phyloP scores from a whole-genome alignment of 768 basidiomycete species.

The Austroboletus eburneus region DNA sequence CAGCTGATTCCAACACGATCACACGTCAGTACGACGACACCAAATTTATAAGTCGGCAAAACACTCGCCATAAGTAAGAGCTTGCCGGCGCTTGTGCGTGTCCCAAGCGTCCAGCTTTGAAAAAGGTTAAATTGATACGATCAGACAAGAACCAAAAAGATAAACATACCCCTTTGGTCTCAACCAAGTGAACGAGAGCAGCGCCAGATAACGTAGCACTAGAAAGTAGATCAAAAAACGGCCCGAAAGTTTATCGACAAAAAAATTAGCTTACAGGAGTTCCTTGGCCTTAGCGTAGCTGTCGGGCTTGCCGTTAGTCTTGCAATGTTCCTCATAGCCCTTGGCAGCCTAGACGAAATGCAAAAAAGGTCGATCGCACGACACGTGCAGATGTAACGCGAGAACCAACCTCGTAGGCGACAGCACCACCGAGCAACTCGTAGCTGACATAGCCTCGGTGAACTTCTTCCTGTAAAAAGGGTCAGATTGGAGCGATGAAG shows the following conservation, averaged over 20 bases:
- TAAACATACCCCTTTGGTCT: constrained; percentile 20
- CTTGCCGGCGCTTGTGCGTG: not conserved
- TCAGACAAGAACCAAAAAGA: not conserved
- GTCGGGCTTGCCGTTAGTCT: constrained; percentile 15
- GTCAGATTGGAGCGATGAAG: not conserved
- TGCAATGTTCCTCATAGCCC: constrained; percentile 14
- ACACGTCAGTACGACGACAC: not conserved
- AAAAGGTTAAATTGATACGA: not conserved
- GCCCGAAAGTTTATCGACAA: too few species aligned
- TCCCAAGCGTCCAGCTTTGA: constrained; percentile 7
- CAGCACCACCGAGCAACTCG: constrained; percentile 16
- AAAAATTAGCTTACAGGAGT: too few species aligned
- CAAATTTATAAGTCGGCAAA: not conserved
- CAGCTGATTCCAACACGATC: not conserved
- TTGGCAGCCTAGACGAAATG: constrained; percentile 12
- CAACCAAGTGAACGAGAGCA: constrained; percentile 2
- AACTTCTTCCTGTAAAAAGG: not conserved
- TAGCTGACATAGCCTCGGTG: constrained; percentile 10
- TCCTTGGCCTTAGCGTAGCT: constrained; percentile 10
- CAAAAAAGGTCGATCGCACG: not conserved
- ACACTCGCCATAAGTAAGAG: not conserved
- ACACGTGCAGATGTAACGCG: too few species aligned
- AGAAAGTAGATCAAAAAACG: not conserved
- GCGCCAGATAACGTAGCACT: constrained; percentile 12
- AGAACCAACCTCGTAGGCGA: constrained; percentile 16